phyloP scores from a whole-genome alignment of 805 yeast genomes.

The Teunomyces lycoperdinae region DNA sequence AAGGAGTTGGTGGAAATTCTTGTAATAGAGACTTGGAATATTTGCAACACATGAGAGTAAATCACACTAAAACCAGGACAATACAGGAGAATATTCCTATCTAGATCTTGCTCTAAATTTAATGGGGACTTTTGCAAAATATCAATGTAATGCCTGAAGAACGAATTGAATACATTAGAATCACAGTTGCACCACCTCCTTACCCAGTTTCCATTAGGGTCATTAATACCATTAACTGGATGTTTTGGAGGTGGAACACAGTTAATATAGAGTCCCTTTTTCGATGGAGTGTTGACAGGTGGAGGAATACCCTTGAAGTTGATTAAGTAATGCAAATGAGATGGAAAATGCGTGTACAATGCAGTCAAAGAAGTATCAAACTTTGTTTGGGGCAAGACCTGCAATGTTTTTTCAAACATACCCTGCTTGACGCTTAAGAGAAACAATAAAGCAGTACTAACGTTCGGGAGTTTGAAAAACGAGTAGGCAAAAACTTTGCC shows the following conservation, averaged over 20 bases:
- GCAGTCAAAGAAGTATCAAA: not conserved
- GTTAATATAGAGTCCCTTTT: conserved; percentile 24
- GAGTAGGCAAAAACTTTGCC: conserved; percentile 71
- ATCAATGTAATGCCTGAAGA: conserved; percentile 54
- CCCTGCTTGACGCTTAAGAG: conserved; percentile 53
- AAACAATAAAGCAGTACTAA: conserved; percentile 56
- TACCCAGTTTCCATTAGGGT: conserved; percentile 64
- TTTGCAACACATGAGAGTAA: conserved; percentile 46
- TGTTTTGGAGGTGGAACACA: conserved; percentile 39
- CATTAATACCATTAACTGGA: conserved; percentile 48
- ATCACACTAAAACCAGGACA: conserved; percentile 48
- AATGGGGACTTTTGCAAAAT: conserved; percentile 15
- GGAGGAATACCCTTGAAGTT: conserved; percentile 27
- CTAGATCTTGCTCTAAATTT: conserved; percentile 3
- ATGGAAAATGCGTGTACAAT: conserved; percentile 22
- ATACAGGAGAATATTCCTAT: conserved; percentile 12
- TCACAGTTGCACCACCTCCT: conserved; percentile 57
- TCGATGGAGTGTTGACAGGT: conserved; percentile 23
- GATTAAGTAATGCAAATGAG: conserved; percentile 27
- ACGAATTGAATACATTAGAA: conserved; percentile 57
- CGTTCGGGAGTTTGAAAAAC: conserved; percentile 52
- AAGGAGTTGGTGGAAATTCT: conserved; percentile 8
- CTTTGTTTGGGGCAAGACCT: conserved; percentile 3
- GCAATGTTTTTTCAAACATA: conserved; percentile 29
- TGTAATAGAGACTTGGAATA: conserved; percentile 30